Conservation (phyloP, 2,329 filamentous ascomycete species). For the Ascochyta koolunga region DNA sequence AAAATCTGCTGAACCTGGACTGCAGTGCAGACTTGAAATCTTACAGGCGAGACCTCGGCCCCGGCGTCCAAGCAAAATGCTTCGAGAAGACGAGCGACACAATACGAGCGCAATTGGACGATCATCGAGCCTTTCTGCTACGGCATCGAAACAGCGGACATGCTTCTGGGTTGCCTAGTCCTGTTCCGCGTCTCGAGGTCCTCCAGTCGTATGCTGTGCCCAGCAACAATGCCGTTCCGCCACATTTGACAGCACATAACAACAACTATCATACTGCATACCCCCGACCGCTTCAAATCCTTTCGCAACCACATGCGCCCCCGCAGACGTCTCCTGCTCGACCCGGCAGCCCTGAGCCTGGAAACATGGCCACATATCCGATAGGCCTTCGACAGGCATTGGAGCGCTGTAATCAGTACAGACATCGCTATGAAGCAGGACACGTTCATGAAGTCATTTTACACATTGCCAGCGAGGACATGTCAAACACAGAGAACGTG, state of each 20-base stretch:
- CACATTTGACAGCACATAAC: conserved; percentile 1
- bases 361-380: conserved; percentile 20
- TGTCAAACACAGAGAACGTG: background rate
- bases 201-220: conserved; percentile 8
- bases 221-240: background rate
- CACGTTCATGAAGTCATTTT: background rate
- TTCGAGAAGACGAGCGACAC: conserved; percentile 29
- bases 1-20: conserved; percentile 27
- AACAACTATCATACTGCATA: conserved; percentile 9
- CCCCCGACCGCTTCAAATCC: conserved; percentile 13
- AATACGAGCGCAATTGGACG: conserved; percentile 26
- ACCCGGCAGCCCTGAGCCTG: conserved; percentile 4
- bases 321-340: conserved; percentile 3
- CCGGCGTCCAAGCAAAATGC: conserved; percentile 28
- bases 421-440: background rate
- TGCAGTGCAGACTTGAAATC: conserved; percentile 29
- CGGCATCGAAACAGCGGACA: conserved; percentile 13
- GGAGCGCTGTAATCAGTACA: background rate
- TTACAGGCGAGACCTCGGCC: conserved; percentile 30
- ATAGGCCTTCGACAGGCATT: conserved; percentile 3
- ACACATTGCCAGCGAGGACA: background rate
- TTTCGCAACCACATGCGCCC: conserved; percentile 17
- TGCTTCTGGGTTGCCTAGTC: conserved; percentile 10
- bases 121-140: conserved; percentile 27
- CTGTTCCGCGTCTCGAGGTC: conserved; percentile 17